These are phyloP conservation scores for Gossypium mustelinum DNA, from an alignment of 345 rosid genomes.

Conservation along the genomic window DNA sequence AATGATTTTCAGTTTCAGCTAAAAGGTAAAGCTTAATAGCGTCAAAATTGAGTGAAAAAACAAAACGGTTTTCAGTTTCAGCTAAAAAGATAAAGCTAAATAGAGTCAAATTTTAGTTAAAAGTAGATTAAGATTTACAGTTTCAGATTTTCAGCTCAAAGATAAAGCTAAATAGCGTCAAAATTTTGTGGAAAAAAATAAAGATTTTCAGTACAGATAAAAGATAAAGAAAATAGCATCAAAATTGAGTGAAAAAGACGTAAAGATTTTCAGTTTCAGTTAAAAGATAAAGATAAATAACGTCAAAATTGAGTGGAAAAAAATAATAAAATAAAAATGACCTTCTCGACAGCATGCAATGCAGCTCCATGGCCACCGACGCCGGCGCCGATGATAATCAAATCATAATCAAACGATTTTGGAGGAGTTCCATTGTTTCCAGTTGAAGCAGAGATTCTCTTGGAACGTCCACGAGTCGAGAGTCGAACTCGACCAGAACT, in stretches of 20 bases:
- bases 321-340: constrained; percentile 5
- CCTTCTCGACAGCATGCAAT: constrained; percentile 95
- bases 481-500: constrained; percentile 16
- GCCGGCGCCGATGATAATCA: constrained; percentile 93
- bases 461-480: constrained; percentile 15
- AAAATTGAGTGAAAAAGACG: not conserved
- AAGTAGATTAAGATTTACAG: no score
- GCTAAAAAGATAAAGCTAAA: not conserved
- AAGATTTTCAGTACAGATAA: no score
- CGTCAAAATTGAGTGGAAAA: not conserved
- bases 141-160: no score
- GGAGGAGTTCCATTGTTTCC: constrained; percentile 57
- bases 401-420: constrained; percentile 79
- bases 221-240: no score
- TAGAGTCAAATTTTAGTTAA: not conserved
- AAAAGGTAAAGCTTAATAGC: not conserved
- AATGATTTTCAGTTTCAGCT: not conserved
- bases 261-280: not conserved
- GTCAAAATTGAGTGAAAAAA: not conserved
- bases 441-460: constrained; percentile 36
- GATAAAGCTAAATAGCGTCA: no score
- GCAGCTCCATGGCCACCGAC: constrained; percentile 99
- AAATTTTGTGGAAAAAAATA: no score
- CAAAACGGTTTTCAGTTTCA: not conserved
- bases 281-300: not conserved